A percentile compares a stretch with the other conserved stretches of the same genome.
Conservation (phyloP, 2,329 filamentous ascomycete genomes). For the Xylariomycetidae sp. region DNA sequence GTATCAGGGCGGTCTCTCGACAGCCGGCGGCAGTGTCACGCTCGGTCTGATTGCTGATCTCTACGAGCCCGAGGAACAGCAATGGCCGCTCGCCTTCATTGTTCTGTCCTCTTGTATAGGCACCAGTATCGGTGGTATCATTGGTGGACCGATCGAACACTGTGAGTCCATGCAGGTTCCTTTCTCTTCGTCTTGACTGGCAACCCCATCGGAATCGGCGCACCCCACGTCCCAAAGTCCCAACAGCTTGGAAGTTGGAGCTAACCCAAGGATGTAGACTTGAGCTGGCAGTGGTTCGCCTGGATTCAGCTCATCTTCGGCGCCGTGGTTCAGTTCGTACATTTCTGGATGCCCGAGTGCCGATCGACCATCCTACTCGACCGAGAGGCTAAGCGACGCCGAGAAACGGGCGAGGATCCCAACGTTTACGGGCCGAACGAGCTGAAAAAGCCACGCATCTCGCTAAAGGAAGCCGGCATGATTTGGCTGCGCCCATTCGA, state of each 20-base stretch:
- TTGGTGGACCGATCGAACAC: constrained; percentile 43
- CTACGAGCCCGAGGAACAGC: constrained; percentile 49
- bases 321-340: constrained; percentile 35
- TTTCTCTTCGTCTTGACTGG: too few relatives aligned
- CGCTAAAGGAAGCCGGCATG: constrained; percentile 32
- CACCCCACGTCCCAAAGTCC: too few relatives aligned
- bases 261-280: neutral
- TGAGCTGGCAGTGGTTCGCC: constrained; percentile 43
- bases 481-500: constrained; percentile 53
- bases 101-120: constrained; percentile 46
- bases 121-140: constrained; percentile 41
- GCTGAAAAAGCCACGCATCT: constrained; percentile 30
- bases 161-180: constrained; percentile 11
- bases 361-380: constrained; percentile 50
- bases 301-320: constrained; percentile 55
- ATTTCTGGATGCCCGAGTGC: constrained; percentile 54
- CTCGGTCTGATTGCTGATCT: constrained; percentile 56
- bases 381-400: constrained; percentile 48
- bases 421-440: constrained; percentile 40
- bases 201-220: too few relatives aligned
- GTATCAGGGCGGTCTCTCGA: constrained; percentile 45
- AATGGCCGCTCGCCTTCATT: constrained; percentile 53
- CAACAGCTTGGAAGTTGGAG: neutral
- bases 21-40: constrained; percentile 55
- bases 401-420: constrained; percentile 37